These are phyloP conservation scores for Ruellia speciosa DNA, from an alignment of 305 asterid species.

Conservation along the genomic window DNA sequence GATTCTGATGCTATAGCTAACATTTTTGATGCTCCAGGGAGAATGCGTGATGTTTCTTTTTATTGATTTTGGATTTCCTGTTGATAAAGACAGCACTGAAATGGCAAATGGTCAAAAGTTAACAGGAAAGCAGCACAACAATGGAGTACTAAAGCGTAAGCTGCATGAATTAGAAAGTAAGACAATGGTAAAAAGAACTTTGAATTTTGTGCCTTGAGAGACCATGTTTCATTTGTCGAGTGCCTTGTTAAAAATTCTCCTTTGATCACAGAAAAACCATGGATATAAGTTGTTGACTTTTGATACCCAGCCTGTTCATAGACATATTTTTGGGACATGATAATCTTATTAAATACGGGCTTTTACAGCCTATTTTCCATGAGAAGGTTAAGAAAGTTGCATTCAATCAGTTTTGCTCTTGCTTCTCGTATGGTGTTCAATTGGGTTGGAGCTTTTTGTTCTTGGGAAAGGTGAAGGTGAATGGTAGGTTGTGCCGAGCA, in stretches of 20 bases:
- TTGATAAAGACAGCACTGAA: constrained; percentile 29
- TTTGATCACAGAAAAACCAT: constrained; percentile 82
- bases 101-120: constrained; percentile 22
- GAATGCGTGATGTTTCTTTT: constrained; percentile 37
- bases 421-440: constrained; percentile 4
- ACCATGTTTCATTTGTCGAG: constrained; percentile 84
- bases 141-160: constrained; percentile 57
- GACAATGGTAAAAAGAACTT: constrained; percentile 52
- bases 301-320: constrained; percentile 76
- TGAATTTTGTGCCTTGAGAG: constrained; percentile 50
- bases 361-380: background rate
- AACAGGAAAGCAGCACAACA: constrained; percentile 25
- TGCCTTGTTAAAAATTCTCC: constrained; percentile 72
- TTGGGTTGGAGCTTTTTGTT: constrained; percentile 4
- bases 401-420: constrained; percentile 32
- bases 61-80: constrained; percentile 43
- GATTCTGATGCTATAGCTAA: no score
- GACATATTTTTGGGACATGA: constrained; percentile 79
- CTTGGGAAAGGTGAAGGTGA: constrained; percentile 6
- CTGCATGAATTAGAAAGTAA: constrained; percentile 41
- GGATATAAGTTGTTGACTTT: constrained; percentile 69
- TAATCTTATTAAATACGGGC: constrained; percentile 14
- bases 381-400: constrained; percentile 27
- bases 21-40: constrained; percentile 26
- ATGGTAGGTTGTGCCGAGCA: constrained; percentile 20